Base-by-base conservation (phyloP, 495 filamentous ascomycete genomes). In the Hypoxylon crocopeplum region DNA sequence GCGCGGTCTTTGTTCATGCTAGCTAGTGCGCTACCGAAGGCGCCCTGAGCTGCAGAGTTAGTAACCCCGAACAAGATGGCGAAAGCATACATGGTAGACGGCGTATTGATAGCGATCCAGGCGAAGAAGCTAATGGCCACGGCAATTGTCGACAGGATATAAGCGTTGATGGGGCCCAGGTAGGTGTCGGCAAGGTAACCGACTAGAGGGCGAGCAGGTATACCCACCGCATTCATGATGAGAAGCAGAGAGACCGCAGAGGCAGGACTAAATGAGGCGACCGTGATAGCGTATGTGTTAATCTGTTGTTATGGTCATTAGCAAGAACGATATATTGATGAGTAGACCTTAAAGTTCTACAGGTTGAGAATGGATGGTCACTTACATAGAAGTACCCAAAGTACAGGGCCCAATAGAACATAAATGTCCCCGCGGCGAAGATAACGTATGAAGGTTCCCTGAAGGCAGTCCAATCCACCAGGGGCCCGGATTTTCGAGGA, bases 331-430 rank as follows among this genome's bases (percentile, higher is more conserved):
- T 39, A 33, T 25, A 16, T 39, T 1, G 6, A 33, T 15, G 22
- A 29, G 36, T 44, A 27, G 45, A 17, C 29, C 29, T 22, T 32
- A 24, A 19, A 42, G 21, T 13, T 11, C 39, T 12, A 8, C 7
- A 13, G 12, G 3, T 19, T 10, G n/a, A 10, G 37, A 49, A 37
- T n/a, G 13, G n/a, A 34, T 42, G 1, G 19, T 2, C 22, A 64
- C 77, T 73, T 46, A 78, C 77, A 52, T 76, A 80, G 40, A 80
- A 78, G 33, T 63, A 75, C 2, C 72, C 76, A 60, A 80, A 79
- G 51, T 75, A 79, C 17, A 79, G 56, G 7, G 70, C 73, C 71
- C 66, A 78, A 36, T 74, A 77, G 61, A 77, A 61, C 17, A 79
- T 37, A 33, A 77, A 78, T 0, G 71, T 54, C 5, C 71, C 75